phyloP scores from a whole-genome alignment of 108 stramenopile genomes.

The Skeletonema grethae region DNA sequence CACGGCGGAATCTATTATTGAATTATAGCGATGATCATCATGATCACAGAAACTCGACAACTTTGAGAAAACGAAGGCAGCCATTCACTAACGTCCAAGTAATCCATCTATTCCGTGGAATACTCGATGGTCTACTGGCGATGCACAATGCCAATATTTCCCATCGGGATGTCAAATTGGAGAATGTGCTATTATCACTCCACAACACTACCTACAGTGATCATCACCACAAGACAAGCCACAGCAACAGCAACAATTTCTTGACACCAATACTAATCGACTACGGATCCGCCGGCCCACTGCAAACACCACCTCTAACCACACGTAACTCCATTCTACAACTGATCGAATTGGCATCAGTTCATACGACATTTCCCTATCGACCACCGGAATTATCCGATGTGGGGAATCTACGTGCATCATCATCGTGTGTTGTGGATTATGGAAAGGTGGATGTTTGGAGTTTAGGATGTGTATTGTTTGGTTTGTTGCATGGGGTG shows the following conservation, averaged over 20 bases:
- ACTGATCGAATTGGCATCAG: constrained; percentile 57
- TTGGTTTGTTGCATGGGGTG: constrained; percentile 80
- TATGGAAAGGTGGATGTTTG: constrained; percentile 83
- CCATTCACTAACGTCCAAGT: constrained; percentile 36
- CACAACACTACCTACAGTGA: not conserved
- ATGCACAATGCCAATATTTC: constrained; percentile 70
- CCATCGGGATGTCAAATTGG: constrained; percentile 86
- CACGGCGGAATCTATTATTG: constrained; percentile 52
- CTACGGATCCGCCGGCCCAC: constrained; percentile 54
- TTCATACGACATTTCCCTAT: constrained; percentile 78
- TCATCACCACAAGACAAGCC: not conserved
- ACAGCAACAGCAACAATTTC: not conserved
- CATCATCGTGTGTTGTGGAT: constrained; percentile 32
- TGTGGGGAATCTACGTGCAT: constrained; percentile 23
- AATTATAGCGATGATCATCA: not conserved
- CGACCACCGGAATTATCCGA: constrained; percentile 87
- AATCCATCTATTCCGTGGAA: constrained; percentile 57
- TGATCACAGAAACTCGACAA: constrained; percentile 19
- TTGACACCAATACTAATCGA: constrained; percentile 68
- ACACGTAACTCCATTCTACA: constrained; percentile 21
- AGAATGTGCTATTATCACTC: constrained; percentile 62
- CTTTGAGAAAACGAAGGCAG: not conserved
- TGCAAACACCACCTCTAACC: constrained; percentile 24
- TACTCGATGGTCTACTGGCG: constrained; percentile 53
- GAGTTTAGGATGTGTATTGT: constrained; percentile 74